phyloP scores from a whole-genome alignment of 352 stramenopile genomes.

The Phytophthora hybrid region DNA sequence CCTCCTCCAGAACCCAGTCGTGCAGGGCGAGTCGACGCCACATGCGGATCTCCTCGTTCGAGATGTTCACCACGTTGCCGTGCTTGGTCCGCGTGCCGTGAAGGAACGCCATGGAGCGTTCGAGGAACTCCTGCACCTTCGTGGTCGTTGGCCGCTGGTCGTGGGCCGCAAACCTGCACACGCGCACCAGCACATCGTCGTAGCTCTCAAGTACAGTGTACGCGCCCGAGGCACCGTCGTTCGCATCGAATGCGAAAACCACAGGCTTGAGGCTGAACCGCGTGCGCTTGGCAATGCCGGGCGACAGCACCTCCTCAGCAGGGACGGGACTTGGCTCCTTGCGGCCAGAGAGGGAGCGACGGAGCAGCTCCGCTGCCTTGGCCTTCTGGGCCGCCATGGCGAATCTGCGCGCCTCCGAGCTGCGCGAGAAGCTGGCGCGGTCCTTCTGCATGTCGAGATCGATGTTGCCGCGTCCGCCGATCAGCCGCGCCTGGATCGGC shows the following conservation, averaged over 20 bases:
- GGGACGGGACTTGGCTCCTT: constrained; percentile 46
- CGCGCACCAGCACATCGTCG: constrained; percentile 77
- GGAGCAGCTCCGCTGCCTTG: constrained; percentile 32
- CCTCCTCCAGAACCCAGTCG: constrained; percentile 71
- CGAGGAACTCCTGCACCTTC: constrained; percentile 83
- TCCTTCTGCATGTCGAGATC: constrained; percentile 73
- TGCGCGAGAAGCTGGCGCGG: constrained; percentile 67
- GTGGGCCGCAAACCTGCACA: constrained; percentile 71
- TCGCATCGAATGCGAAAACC: constrained; percentile 35
- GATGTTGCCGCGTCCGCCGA: constrained; percentile 56
- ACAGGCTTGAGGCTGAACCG: constrained; percentile 47
- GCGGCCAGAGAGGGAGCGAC: constrained; percentile 32
- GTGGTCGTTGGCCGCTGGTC: constrained; percentile 74
- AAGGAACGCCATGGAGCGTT: constrained; percentile 77
- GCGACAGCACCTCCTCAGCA: constrained; percentile 52
- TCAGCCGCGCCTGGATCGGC: constrained; percentile 74
- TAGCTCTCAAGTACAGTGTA: constrained; percentile 78
- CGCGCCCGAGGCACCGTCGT: constrained; percentile 35
- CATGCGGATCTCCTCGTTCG: constrained; percentile 86
- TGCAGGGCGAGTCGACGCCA: constrained; percentile 77
- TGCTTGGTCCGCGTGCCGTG: constrained; percentile 74
- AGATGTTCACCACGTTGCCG: constrained; percentile 76
- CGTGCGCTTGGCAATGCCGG: constrained; percentile 55
- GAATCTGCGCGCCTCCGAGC: constrained; percentile 58
- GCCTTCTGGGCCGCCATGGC: constrained; percentile 47